Conservation (phyloP, 192 early-diverging fungal species). For the Coemansia sp. region DNA sequence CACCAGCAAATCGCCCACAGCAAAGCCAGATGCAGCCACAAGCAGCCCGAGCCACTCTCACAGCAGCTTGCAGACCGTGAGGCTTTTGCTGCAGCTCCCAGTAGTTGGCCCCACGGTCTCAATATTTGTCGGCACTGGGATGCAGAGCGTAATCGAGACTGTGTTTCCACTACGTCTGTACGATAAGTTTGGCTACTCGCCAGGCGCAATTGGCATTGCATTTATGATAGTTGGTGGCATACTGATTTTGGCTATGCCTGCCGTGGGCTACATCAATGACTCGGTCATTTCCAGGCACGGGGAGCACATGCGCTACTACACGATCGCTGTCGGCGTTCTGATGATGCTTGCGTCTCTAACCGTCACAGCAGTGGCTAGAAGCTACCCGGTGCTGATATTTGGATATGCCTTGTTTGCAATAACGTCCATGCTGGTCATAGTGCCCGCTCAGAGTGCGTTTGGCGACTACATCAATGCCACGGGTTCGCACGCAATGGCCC, state of each 20-base stretch:
- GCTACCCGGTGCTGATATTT: slow-evolving; percentile 35
- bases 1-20: neutral
- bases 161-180: slow-evolving; percentile 44
- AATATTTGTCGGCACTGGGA: slow-evolving; percentile 48
- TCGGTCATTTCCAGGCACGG: slow-evolving; percentile 20
- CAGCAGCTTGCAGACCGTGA: slow-evolving; percentile 12
- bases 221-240: slow-evolving; percentile 50
- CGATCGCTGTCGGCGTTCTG: slow-evolving; percentile 24
- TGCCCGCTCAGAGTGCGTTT: slow-evolving; percentile 56
- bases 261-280: slow-evolving; percentile 40
- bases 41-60: neutral
- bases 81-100: slow-evolving; percentile 27
- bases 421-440: slow-evolving; percentile 42
- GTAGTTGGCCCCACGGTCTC: slow-evolving; percentile 45
- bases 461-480: slow-evolving; percentile 51
- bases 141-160: slow-evolving; percentile 52
- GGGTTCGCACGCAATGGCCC: slow-evolving; percentile 43
- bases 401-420: slow-evolving; percentile 51
- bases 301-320: slow-evolving; percentile 53
- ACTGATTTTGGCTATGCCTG: slow-evolving; percentile 46
- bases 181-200: slow-evolving; percentile 48
- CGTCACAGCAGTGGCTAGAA: slow-evolving; percentile 25
- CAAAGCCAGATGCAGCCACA: neutral
- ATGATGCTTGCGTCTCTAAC: slow-evolving; percentile 28
- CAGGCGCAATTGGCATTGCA: slow-evolving; percentile 38